These are phyloP conservation scores for Gossypium raimondii DNA, from an alignment of 345 rosid species.

Conservation along the genomic window DNA sequence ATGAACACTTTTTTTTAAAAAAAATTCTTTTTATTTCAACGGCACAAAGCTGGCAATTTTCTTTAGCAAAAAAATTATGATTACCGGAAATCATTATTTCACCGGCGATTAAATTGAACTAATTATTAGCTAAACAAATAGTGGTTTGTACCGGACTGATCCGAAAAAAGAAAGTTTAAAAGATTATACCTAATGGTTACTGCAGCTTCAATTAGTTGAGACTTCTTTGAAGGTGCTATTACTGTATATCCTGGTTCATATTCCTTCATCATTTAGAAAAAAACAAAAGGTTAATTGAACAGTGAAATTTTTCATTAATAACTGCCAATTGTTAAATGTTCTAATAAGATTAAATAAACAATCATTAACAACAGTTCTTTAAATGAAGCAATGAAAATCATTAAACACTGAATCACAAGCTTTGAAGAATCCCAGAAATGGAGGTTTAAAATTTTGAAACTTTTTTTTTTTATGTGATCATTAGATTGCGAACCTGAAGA, in stretches of 20 bases:
- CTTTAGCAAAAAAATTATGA: background rate
- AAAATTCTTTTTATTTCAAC: background rate
- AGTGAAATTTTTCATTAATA: background rate
- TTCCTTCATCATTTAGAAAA: conserved; percentile 36
- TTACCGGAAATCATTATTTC: too few relatives aligned
- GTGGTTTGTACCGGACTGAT: too few relatives aligned
- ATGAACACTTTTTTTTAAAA: background rate
- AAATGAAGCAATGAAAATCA: conserved; percentile 1
- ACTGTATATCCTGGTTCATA: conserved; percentile 70
- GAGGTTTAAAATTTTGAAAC: too few relatives aligned
- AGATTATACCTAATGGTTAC: conserved; percentile 54
- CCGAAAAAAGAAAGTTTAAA: background rate
- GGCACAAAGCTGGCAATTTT: background rate
- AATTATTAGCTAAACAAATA: too few relatives aligned
- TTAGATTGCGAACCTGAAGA: conserved; percentile 58
- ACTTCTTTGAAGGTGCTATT: conserved; percentile 37
- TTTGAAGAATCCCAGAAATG: background rate
- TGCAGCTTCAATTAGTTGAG: conserved; percentile 46
- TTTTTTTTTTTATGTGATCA: background rate
- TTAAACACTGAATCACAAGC: too few relatives aligned
- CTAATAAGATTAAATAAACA: conserved; percentile 3
- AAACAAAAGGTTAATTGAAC: background rate
- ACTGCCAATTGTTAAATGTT: background rate
- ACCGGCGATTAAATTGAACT: too few relatives aligned
- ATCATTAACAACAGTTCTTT: background rate